Percentiles rank a stretch among this genome's conserved stretches.
phyloP scores from a whole-genome alignment of 2,329 filamentous ascomycete genomes.

The Trichophyton schoenleinii region DNA sequence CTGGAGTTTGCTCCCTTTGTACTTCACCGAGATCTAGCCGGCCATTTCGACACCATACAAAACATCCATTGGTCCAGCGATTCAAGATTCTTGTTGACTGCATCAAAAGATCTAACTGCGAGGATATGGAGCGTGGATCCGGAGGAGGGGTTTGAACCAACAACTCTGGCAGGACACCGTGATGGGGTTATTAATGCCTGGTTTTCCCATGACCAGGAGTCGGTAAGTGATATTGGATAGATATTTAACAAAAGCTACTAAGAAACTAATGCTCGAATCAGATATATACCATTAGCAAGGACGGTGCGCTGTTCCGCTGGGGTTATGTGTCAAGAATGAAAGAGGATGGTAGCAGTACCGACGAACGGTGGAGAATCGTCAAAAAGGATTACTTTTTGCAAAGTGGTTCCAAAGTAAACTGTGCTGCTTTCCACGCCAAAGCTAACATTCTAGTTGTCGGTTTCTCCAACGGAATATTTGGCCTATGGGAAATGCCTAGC shows the following conservation, averaged over 20 bases:
- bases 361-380: constrained; percentile 82
- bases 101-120: constrained; percentile 83
- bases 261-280: constrained; percentile 14
- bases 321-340: constrained; percentile 57
- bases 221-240: constrained; percentile 27
- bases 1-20: constrained; percentile 94
- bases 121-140: constrained; percentile 88
- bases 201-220: constrained; percentile 90
- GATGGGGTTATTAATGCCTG: constrained; percentile 89
- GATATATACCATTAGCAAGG: constrained; percentile 92
- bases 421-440: constrained; percentile 74
- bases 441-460: constrained; percentile 91
- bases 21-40: constrained; percentile 69
- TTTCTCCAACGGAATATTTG: constrained; percentile 89
- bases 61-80: constrained; percentile 93
- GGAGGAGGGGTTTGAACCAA: constrained; percentile 79
- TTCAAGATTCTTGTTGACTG: constrained; percentile 85
- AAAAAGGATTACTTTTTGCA: constrained; percentile 91
- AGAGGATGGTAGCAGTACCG: constrained; percentile 48
- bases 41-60: constrained; percentile 77
- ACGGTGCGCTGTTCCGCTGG: constrained; percentile 94
- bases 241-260: neutral
- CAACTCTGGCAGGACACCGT: constrained; percentile 78
- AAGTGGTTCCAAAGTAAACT: constrained; percentile 71
- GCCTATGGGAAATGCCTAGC: constrained; percentile 86